Percentiles rank a stretch among this genome's conserved stretches.
Conservation (phyloP, 2,329 filamentous ascomycete genomes). For the Fusarium mundagurra region DNA sequence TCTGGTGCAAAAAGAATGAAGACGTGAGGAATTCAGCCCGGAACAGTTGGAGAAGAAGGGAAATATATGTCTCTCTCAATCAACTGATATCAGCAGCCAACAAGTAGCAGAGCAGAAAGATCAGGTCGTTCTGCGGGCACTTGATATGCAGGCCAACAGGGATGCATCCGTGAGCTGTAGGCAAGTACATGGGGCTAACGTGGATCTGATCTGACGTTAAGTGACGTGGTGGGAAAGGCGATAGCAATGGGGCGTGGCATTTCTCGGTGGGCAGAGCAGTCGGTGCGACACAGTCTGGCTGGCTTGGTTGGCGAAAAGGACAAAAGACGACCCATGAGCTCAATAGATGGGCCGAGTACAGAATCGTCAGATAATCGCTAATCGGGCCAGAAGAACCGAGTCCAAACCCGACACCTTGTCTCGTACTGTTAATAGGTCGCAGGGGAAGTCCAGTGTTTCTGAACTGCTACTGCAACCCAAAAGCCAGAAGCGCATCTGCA, state of each 20-base stretch:
- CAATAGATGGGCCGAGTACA: slow-evolving; percentile 34
- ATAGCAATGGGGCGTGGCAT: slow-evolving; percentile 40
- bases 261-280: slow-evolving; percentile 39
- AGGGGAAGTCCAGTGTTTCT: neutral
- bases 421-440: slow-evolving; percentile 1
- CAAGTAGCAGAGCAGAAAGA: slow-evolving; percentile 10
- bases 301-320: slow-evolving; percentile 26
- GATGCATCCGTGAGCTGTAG: slow-evolving; percentile 25
- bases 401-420: slow-evolving; percentile 9
- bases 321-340: slow-evolving; percentile 27
- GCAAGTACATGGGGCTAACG: slow-evolving; percentile 37
- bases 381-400: slow-evolving; percentile 32
- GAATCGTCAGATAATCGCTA: slow-evolving; percentile 36
- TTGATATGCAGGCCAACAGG: slow-evolving; percentile 38
- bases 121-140: slow-evolving; percentile 37
- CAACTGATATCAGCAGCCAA: slow-evolving; percentile 18
- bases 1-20: slow-evolving; percentile 27
- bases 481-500: slow-evolving; percentile 20
- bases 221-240: slow-evolving; percentile 43
- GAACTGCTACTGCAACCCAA: slow-evolving; percentile 1
- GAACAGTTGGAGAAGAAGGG: slow-evolving; percentile 19
- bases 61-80: slow-evolving; percentile 35
- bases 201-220: slow-evolving; percentile 42
- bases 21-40: slow-evolving; percentile 16
- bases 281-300: slow-evolving; percentile 30